These are phyloP conservation scores for Tylopilus subfusipes DNA, from an alignment of 768 basidiomycete species.

Conservation along the genomic window DNA sequence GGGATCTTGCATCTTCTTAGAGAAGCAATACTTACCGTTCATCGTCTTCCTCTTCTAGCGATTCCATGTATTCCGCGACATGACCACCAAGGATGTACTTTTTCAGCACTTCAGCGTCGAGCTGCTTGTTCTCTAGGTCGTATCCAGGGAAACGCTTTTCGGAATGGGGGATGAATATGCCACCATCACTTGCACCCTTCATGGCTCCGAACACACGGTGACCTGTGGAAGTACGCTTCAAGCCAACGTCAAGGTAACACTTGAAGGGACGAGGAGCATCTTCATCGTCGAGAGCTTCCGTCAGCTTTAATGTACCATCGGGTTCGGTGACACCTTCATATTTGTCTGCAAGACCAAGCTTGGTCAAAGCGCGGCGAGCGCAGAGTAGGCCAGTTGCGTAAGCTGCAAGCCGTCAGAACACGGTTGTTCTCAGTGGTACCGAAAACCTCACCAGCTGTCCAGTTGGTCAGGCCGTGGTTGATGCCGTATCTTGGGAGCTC, in stretches of 20 bases:
- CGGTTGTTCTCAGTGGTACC: not conserved
- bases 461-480: conserved; percentile 97
- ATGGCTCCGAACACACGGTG: conserved; percentile 96
- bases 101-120: conserved; percentile 92
- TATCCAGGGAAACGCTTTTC: conserved; percentile 98
- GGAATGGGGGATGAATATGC: conserved; percentile 96
- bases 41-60: conserved; percentile 98
- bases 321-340: conserved; percentile 93
- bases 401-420: conserved; percentile 42
- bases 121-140: conserved; percentile 87
- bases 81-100: conserved; percentile 98
- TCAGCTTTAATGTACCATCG: conserved; percentile 78
- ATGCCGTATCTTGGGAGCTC: conserved; percentile 97
- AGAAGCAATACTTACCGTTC: conserved; percentile 59
- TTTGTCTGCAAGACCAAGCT: conserved; percentile 96
- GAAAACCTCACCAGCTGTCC: conserved; percentile 75
- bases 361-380: conserved; percentile 91
- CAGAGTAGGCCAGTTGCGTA: conserved; percentile 96
- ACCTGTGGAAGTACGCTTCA: conserved; percentile 96
- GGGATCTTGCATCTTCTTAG: not conserved
- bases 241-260: conserved; percentile 96
- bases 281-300: conserved; percentile 85
- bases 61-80: conserved; percentile 99
- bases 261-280: conserved; percentile 99
- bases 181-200: conserved; percentile 98